A percentile compares a stretch with the other conserved stretches of the same genome.
phyloP scores from a whole-genome alignment of 495 filamentous ascomycete species.

The Trichodelitschia bisporula region DNA sequence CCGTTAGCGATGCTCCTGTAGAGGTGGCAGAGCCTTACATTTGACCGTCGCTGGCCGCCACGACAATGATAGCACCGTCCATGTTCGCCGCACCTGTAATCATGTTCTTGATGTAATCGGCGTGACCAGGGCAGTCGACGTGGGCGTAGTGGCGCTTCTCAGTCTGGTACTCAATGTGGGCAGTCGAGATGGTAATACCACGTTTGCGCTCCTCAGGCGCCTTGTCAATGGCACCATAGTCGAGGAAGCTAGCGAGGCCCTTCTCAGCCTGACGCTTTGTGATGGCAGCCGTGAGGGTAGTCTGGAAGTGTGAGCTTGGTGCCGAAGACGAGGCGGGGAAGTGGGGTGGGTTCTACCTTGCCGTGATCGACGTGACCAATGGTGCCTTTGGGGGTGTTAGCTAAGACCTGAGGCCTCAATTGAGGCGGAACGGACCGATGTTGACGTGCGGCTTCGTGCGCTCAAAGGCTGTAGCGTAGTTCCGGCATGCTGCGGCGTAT shows the following conservation, averaged over 20 bases:
- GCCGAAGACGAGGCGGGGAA: constrained; percentile 1
- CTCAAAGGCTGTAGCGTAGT: constrained; percentile 42
- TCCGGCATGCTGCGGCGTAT: constrained; percentile 41
- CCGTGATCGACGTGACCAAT: constrained; percentile 99
- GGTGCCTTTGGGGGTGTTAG: constrained; percentile 32
- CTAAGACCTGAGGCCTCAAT: constrained; percentile 2
- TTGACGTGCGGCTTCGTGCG: constrained; percentile 94
- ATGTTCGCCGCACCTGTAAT: constrained; percentile 93
- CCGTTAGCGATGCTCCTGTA: constrained; percentile 8
- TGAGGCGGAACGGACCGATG: constrained; percentile 37
- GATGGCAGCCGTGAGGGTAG: constrained; percentile 91
- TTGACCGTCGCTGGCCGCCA: constrained; percentile 94
- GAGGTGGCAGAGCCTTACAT: constrained; percentile 32
- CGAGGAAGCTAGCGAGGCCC: constrained; percentile 77
- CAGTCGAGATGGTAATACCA: constrained; percentile 97
- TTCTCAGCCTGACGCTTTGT: constrained; percentile 91
- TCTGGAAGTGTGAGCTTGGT: constrained; percentile 27
- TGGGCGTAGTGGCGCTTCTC: constrained; percentile 87
- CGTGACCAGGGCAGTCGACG: constrained; percentile 98
- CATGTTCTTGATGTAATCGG: constrained; percentile 99
- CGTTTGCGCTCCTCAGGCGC: constrained; percentile 97
- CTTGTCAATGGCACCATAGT: constrained; percentile 96
- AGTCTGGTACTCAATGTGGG: constrained; percentile 95
- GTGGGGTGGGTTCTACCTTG: constrained; percentile 35
- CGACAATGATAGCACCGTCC: constrained; percentile 96